Evolutionary conservation across 257 asterid species (phyloP).

Genomic region (Marsdenia floribunda): DNA sequence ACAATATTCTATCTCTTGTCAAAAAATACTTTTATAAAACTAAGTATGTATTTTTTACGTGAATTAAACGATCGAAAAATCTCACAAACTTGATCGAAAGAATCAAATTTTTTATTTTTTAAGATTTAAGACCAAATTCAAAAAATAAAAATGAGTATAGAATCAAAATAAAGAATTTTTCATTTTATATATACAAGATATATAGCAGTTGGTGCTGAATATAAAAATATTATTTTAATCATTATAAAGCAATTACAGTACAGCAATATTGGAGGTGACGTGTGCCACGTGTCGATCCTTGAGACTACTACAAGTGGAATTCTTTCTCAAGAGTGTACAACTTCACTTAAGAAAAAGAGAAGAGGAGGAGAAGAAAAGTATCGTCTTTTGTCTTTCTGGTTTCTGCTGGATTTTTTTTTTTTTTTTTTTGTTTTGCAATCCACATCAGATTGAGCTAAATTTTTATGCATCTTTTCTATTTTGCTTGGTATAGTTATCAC

Average conservation of each 20-base stretch:
- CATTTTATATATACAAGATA: too few species aligned
- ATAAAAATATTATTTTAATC: neutral
- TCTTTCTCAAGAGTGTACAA: constrained; percentile 8
- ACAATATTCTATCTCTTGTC: too few species aligned
- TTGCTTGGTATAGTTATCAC: neutral
- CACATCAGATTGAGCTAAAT: constrained; percentile 28
- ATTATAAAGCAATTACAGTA: neutral
- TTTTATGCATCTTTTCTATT: neutral
- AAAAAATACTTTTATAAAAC: too few species aligned
- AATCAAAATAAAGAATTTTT: too few species aligned
- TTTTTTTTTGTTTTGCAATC: constrained; percentile 29
- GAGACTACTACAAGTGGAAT: constrained; percentile 20
- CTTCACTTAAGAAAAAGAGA: neutral
- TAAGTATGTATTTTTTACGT: too few species aligned
- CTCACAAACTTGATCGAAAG: too few species aligned
- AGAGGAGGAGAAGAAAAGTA: neutral
- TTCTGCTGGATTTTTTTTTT: constrained; percentile 17
- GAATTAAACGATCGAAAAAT: too few species aligned
- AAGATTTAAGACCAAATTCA: too few species aligned
- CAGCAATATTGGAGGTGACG: constrained; percentile 5
- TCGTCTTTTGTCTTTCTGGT: neutral
- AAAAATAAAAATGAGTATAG: too few species aligned
- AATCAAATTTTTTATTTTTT: too few species aligned
- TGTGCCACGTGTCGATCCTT: constrained; percentile 25
- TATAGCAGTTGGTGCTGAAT: neutral